These are phyloP conservation scores for Debaryomyces coudertii DNA, from an alignment of 1,139 yeast genomes.

Conservation along the genomic window DNA sequence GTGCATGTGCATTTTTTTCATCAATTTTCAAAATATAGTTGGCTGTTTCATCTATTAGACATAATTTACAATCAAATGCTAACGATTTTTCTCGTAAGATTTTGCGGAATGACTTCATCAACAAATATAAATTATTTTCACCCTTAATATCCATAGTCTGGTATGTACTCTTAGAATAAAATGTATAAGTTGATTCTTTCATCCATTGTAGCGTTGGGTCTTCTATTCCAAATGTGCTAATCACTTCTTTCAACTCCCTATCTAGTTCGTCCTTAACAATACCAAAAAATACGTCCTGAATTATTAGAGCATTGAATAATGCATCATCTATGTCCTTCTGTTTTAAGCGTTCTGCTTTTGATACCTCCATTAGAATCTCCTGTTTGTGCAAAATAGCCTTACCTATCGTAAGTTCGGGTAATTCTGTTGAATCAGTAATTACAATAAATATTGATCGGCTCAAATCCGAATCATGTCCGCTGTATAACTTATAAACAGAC, in stretches of 20 bases:
- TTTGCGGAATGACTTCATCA: conserved; percentile 35
- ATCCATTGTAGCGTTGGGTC: conserved; percentile 41
- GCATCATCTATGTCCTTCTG: conserved; percentile 26
- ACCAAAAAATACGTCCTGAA: conserved; percentile 59
- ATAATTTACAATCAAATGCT: conserved; percentile 53
- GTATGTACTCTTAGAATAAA: conserved; percentile 35
- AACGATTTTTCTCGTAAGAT: conserved; percentile 41
- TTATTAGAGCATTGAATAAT: conserved; percentile 54
- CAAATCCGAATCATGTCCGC: conserved; percentile 83
- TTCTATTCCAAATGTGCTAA: conserved; percentile 20
- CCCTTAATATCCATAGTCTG: conserved; percentile 28
- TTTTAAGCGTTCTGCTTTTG: conserved; percentile 20
- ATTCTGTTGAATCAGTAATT: conserved; percentile 36
- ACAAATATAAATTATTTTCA: conserved; percentile 36
- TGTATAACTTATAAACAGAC: conserved; percentile 56
- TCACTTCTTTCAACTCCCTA: conserved; percentile 29
- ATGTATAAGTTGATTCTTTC: conserved; percentile 46
- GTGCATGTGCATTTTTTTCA: conserved; percentile 11
- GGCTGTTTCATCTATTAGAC: conserved; percentile 41
- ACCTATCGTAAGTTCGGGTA: conserved; percentile 34
- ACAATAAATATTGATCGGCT: conserved; percentile 69
- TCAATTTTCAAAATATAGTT: conserved; percentile 39
- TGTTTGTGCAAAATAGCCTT: conserved; percentile 33
- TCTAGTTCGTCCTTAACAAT: conserved; percentile 50
- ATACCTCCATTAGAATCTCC: conserved; percentile 32